These are phyloP conservation scores for Xerocomus minutiporus DNA, from an alignment of 1,284 basidiomycete species.

Conservation along the genomic window DNA sequence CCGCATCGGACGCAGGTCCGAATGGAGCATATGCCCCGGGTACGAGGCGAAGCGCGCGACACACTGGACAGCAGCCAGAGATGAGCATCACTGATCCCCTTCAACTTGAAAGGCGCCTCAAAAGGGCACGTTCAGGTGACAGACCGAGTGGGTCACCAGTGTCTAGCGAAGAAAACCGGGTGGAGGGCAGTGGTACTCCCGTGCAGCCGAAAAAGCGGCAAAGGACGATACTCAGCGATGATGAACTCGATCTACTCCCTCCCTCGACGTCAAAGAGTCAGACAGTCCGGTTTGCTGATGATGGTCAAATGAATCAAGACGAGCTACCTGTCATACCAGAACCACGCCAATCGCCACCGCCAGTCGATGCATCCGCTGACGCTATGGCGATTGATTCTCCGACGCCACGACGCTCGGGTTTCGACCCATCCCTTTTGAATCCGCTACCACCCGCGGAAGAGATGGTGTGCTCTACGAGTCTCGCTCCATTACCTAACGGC, in stretches of 20 bases:
- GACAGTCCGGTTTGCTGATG: conserved; percentile 44
- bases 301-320: conserved; percentile 13
- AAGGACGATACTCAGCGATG: conserved; percentile 43
- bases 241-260: conserved; percentile 42
- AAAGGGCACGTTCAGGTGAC: conserved; percentile 65
- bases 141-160: conserved; percentile 49
- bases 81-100: conserved; percentile 66
- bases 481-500: conserved; percentile 29
- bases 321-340: conserved; percentile 18
- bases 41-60: conserved; percentile 62
- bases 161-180: conserved; percentile 48
- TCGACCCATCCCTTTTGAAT: conserved; percentile 55
- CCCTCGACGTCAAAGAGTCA: conserved; percentile 32
- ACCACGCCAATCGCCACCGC: background rate
- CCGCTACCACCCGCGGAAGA: conserved; percentile 41
- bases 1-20: conserved; percentile 22
- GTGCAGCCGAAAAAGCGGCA: conserved; percentile 50
- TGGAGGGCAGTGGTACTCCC: conserved; percentile 26
- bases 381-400: conserved; percentile 34
- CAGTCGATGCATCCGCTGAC: conserved; percentile 13
- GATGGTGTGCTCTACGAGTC: conserved; percentile 18
- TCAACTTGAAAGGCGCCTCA: conserved; percentile 65
- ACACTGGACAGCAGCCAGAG: conserved; percentile 69
- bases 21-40: conserved; percentile 37
- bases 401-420: conserved; percentile 39